These are phyloP conservation scores for Rhizophagus sp. DNA, from an alignment of 192 early-diverging fungal species.

Conservation along the genomic window DNA sequence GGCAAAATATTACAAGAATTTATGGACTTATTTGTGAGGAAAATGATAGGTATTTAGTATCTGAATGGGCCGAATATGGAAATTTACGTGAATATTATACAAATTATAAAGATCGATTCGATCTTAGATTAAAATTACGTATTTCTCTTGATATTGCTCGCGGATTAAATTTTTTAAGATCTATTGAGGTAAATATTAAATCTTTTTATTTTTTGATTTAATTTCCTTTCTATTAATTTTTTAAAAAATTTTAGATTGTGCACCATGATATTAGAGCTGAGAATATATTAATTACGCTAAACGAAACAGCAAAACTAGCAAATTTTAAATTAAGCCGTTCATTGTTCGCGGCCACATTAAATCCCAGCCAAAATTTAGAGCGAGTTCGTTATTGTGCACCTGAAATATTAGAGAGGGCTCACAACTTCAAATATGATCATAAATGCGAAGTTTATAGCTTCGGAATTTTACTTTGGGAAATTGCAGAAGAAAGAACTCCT, in stretches of 20 bases:
- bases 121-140: background rate
- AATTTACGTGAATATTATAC: background rate
- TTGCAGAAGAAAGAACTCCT: background rate
- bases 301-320: too few relatives aligned
- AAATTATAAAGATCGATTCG: background rate
- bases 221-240: too few relatives aligned
- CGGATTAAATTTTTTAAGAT: slow-evolving; percentile 6
- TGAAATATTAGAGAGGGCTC: too few relatives aligned
- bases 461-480: too few relatives aligned
- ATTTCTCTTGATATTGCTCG: slow-evolving; percentile 24
- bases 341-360: too few relatives aligned
- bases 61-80: slow-evolving; percentile 28
- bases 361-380: too few relatives aligned
- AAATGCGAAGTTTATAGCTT: too few relatives aligned
- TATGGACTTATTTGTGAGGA: background rate
- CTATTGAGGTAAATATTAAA: too few relatives aligned
- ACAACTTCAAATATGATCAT: too few relatives aligned
- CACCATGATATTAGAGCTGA: slow-evolving; percentile 16
- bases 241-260: background rate
- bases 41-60: background rate
- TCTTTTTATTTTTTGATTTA: too few relatives aligned
- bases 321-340: too few relatives aligned
- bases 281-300: background rate
- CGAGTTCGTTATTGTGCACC: too few relatives aligned
- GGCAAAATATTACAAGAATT: slow-evolving; percentile 9